Percentiles rank a stretch among this genome's conserved stretches.
These are phyloP conservation scores for Amphicarpaea edgeworthii DNA, from an alignment of 306 rosid genomes.

Conservation along the genomic window DNA sequence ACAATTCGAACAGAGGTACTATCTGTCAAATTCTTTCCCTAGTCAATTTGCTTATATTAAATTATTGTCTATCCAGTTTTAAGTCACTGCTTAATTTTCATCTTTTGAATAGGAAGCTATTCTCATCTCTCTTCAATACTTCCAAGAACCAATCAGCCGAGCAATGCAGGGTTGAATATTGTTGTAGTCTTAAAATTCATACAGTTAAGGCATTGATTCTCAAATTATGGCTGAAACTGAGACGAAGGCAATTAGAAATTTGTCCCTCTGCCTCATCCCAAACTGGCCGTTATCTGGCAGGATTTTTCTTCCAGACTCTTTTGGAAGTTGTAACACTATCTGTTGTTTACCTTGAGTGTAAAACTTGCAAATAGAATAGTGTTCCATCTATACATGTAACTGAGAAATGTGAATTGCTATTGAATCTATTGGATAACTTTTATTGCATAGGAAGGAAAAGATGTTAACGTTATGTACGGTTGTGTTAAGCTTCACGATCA, in stretches of 20 bases:
- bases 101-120: conserved; percentile 78
- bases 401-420: conserved; percentile 25
- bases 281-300: conserved; percentile 19
- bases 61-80: background rate
- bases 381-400: conserved; percentile 27
- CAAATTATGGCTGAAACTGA: conserved; percentile 34
- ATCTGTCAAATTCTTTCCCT: conserved; percentile 13
- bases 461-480: background rate
- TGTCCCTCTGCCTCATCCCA: conserved; percentile 4
- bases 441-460: conserved; percentile 9
- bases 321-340: background rate
- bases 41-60: background rate
- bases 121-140: conserved; percentile 88
- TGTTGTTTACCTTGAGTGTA: conserved; percentile 24
- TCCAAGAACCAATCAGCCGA: conserved; percentile 84
- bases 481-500: conserved; percentile 3
- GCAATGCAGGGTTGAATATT: conserved; percentile 59
- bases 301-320: conserved; percentile 17
- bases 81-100: conserved; percentile 25
- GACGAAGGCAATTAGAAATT: conserved; percentile 1
- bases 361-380: background rate
- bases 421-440: background rate
- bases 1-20: conserved; percentile 98
- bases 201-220: conserved; percentile 15
- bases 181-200: conserved; percentile 35